Evolutionary conservation across 495 filamentous ascomycete genomes (phyloP).

Genomic region (Xylaria venustula): DNA sequence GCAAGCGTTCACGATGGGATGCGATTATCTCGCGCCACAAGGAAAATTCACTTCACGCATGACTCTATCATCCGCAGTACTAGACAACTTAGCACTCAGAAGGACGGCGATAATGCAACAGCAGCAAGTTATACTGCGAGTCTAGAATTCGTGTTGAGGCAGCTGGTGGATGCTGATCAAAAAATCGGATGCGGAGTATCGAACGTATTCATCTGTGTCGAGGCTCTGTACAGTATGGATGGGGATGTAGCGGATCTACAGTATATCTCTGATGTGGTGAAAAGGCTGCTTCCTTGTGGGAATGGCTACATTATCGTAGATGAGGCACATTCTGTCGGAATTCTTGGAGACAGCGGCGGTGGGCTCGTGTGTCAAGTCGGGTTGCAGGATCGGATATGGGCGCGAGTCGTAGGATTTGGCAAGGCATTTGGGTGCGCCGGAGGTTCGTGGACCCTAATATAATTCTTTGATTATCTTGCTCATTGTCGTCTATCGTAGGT

Average conservation of each 20-base stretch:
- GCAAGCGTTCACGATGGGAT: conserved; percentile 79
- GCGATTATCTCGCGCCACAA: conserved; percentile 58
- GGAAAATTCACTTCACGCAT: conserved; percentile 56
- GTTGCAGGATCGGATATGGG: conserved; percentile 64
- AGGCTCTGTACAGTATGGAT: conserved; percentile 84
- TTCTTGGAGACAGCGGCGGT: conserved; percentile 65
- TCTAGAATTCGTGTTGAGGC: conserved; percentile 19
- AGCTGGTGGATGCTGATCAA: conserved; percentile 13
- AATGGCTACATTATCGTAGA: conserved; percentile 75
- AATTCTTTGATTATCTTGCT: neutral
- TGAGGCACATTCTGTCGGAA: conserved; percentile 74
- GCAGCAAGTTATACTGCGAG: conserved; percentile 11
- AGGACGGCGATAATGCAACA: neutral
- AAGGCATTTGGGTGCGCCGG: conserved; percentile 73
- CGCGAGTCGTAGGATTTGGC: conserved; percentile 73
- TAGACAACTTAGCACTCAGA: neutral
- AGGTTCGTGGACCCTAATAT: conserved; percentile 47
- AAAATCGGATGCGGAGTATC: conserved; percentile 31
- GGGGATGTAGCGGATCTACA: conserved; percentile 67
- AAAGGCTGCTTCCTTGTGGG: conserved; percentile 51
- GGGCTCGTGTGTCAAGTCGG: conserved; percentile 67
- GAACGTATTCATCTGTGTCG: conserved; percentile 67
- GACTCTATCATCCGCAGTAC: conserved; percentile 44
- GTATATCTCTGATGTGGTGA: conserved; percentile 56
- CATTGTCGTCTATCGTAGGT: conserved; percentile 26